Conservation (phyloP, 257 asterid genomes). For the Fraxinus americana region DNA sequence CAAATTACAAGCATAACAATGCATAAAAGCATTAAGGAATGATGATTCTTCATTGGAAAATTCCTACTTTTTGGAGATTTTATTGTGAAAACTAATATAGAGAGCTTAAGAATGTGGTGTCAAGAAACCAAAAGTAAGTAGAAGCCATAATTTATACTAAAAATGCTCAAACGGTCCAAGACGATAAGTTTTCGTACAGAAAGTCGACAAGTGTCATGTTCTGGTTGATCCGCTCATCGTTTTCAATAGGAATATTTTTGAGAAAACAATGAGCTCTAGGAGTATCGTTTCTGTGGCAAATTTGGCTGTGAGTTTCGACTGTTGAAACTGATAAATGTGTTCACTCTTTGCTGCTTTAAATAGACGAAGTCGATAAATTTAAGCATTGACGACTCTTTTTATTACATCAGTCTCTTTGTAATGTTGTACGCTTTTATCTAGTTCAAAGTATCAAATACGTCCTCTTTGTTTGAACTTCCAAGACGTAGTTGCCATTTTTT, state of each 20-base stretch:
- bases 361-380: neutral
- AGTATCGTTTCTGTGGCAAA: neutral
- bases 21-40: slow-evolving; percentile 21
- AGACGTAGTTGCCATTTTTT: neutral
- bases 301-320: neutral
- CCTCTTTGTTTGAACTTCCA: neutral
- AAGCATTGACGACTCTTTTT: neutral
- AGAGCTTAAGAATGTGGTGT: slow-evolving; percentile 24
- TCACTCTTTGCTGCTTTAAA: neutral
- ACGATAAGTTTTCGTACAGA: slow-evolving; percentile 27
- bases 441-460: neutral
- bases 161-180: slow-evolving; percentile 10
- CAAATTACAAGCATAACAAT: slow-evolving; percentile 22
- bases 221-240: slow-evolving; percentile 22
- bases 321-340: neutral
- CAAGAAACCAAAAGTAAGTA: slow-evolving; percentile 29
- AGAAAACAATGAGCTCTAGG: slow-evolving; percentile 4
- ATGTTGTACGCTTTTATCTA: neutral
- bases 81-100: slow-evolving; percentile 18
- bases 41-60: slow-evolving; percentile 37
- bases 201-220: slow-evolving; percentile 43
- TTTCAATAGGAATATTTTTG: neutral
- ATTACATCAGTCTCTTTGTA: neutral
- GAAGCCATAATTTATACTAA: slow-evolving; percentile 51
- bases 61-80: neutral